These are phyloP conservation scores for Pseudoscleropodium purum DNA, from an alignment of 225 moss, liverwort and hornwort species.

Conservation along the genomic window DNA sequence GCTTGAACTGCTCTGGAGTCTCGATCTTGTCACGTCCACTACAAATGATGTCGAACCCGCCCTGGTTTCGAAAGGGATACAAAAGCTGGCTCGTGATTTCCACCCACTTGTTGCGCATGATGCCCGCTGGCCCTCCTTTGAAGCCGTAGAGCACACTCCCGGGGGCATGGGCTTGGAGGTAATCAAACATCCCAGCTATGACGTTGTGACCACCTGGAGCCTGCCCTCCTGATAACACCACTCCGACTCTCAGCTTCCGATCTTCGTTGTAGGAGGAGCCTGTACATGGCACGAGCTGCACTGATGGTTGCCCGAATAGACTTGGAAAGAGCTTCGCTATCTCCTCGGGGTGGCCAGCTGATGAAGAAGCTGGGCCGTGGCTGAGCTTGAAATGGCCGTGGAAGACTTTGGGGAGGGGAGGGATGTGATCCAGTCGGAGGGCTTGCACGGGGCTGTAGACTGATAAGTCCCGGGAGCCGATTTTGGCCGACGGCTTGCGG, in stretches of 20 bases:
- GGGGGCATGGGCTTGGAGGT: conserved; percentile 44
- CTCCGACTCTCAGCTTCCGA: conserved; percentile 45
- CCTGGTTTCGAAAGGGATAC: conserved; percentile 81
- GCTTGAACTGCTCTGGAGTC: conserved; percentile 81
- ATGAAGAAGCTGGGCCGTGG: conserved; percentile 37
- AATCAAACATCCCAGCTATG: conserved; percentile 79
- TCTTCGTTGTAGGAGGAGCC: conserved; percentile 19
- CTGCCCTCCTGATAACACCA: conserved; percentile 81
- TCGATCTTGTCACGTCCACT: conserved; percentile 94
- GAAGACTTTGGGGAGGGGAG: conserved; percentile 61
- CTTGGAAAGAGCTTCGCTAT: conserved; percentile 60
- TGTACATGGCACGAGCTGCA: conserved; percentile 42
- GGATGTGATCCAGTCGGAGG: conserved; percentile 40
- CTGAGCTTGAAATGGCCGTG: conserved; percentile 36
- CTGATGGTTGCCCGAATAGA: conserved; percentile 63
- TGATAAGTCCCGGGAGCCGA: conserved; percentile 30
- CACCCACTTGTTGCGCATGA: conserved; percentile 70
- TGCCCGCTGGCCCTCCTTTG: conserved; percentile 75
- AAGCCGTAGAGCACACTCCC: conserved; percentile 66
- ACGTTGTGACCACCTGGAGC: conserved; percentile 91
- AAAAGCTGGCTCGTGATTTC: conserved; percentile 57
- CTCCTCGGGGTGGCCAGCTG: conserved; percentile 58
- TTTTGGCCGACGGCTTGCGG: background rate
- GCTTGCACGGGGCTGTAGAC: conserved; percentile 65
- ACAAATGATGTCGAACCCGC: conserved; percentile 88